Conservation (phyloP, 2,329 filamentous ascomycete species). For the Acarospora socialis region DNA sequence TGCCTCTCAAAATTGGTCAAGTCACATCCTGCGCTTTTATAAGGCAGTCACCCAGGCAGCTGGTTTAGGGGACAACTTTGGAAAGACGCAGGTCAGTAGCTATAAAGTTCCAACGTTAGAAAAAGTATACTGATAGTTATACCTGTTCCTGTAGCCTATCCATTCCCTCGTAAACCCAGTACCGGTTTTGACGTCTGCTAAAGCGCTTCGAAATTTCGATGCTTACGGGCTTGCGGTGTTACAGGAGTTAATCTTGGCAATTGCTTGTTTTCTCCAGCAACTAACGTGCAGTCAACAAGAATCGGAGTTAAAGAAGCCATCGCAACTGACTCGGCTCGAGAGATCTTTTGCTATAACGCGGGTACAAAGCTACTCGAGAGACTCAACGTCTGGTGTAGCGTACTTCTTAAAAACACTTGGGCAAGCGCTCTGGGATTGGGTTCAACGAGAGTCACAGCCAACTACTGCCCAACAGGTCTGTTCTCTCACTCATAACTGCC, state of each 20-base stretch:
- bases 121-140: conserved; percentile 5
- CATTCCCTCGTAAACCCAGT: conserved; percentile 45
- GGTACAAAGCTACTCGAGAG: conserved; percentile 3
- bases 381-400: too few relatives aligned
- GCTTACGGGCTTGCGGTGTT: conserved; percentile 5
- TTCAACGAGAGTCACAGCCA: too few relatives aligned
- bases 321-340: conserved; percentile 9
- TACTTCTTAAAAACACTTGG: too few relatives aligned
- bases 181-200: too few relatives aligned
- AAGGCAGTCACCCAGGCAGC: neutral
- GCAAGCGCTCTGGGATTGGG: too few relatives aligned
- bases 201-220: too few relatives aligned
- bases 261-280: conserved; percentile 5
- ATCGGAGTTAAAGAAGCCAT: conserved; percentile 1
- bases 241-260: conserved; percentile 8
- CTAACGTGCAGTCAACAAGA: conserved; percentile 1
- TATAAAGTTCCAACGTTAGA: neutral
- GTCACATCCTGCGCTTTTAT: conserved; percentile 4
- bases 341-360: conserved; percentile 6
- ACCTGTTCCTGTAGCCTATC: conserved; percentile 31
- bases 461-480: too few relatives aligned
- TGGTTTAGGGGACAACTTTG: neutral
- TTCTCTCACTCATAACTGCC: too few relatives aligned
- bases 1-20: conserved; percentile 1
- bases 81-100: conserved; percentile 11